Conservation (phyloP, 148 eudicot species). For the Simmondsia chinensis region DNA sequence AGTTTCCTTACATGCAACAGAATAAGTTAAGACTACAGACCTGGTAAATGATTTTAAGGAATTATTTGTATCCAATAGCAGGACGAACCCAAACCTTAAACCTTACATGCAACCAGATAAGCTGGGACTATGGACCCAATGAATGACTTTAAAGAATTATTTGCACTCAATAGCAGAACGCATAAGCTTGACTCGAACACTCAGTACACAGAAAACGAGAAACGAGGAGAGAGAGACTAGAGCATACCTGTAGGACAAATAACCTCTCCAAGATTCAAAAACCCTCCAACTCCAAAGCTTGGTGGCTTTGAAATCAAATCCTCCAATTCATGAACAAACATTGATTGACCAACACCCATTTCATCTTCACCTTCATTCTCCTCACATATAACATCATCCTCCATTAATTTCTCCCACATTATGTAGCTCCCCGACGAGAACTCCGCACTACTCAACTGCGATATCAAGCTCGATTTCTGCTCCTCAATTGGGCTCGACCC, state of each 20-base stretch:
- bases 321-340: constrained; percentile 36
- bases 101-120: too few species aligned
- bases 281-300: constrained; percentile 5
- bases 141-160: too few species aligned
- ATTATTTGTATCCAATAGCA: too few species aligned
- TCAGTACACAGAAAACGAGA: too few species aligned
- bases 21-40: too few species aligned
- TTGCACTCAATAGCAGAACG: too few species aligned
- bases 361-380: constrained; percentile 10
- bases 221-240: too few species aligned
- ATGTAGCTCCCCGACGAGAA: constrained; percentile 30
- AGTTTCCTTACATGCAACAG: too few species aligned
- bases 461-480: constrained; percentile 13
- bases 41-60: too few species aligned
- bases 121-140: too few species aligned
- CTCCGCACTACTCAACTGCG: constrained; percentile 21
- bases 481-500: constrained; percentile 13
- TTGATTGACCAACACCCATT: constrained; percentile 12
- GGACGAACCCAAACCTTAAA: too few species aligned
- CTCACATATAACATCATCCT: constrained; percentile 50
- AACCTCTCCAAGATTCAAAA: constrained; percentile 18
- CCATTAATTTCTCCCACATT: constrained; percentile 67
- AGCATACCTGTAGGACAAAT: constrained; percentile 14
- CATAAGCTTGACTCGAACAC: too few species aligned
- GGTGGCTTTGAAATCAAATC: constrained; percentile 34